Evolutionary conservation across 1,139 yeast genomes (phyloP), one percentile per base, ranked within the genome.

Genomic region (Saccharomyces hybrid): DNA sequence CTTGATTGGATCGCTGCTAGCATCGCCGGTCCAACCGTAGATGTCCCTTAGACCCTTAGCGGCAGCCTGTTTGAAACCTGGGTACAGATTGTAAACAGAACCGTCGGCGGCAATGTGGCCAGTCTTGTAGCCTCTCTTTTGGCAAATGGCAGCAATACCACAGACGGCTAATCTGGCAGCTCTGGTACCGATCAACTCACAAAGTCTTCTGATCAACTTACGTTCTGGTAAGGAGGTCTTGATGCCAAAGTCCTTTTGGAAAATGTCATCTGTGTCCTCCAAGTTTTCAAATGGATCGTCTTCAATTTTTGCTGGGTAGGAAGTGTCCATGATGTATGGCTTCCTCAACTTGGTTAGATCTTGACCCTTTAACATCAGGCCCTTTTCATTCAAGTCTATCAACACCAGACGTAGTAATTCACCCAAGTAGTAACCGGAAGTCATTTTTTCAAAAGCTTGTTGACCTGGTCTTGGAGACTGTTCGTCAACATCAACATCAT

Each of bases 51-150:
- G 80, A 56, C 89, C 97, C 69, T 81, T 79, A 52, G 95, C 95
- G 47, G 96, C 96, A 70, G 96, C 83, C 69, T 84, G 86, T 72
- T 85, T 82, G 80, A 93, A 93, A 56, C 84, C 85, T 52, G 99
- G 99, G 76, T 93, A 93, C 75, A 81, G 88, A 80, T 89, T 87
- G 78, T 79, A 88, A 50, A 93, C 97, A 13, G 97, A 89, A 60
- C 99, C 99, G 70, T 93, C 99, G 58, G 97, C 96, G 55, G 98
- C 99, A 72, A 91, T 88, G 68, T 90, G 93, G 59, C 89, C 95
- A 48, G 81, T 75, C 57, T 77, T 75, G 76, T 84, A 82, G 57
- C 83, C 84, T 77, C 95, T 86, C 84, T 90, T 91, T 70, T 84
- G 82, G 72, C 95, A 86, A 65, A 93, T 85, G 56, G 97, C 98